Evolutionary conservation across 345 rosid species (phyloP).

Genomic region (Jatropha curcas): DNA sequence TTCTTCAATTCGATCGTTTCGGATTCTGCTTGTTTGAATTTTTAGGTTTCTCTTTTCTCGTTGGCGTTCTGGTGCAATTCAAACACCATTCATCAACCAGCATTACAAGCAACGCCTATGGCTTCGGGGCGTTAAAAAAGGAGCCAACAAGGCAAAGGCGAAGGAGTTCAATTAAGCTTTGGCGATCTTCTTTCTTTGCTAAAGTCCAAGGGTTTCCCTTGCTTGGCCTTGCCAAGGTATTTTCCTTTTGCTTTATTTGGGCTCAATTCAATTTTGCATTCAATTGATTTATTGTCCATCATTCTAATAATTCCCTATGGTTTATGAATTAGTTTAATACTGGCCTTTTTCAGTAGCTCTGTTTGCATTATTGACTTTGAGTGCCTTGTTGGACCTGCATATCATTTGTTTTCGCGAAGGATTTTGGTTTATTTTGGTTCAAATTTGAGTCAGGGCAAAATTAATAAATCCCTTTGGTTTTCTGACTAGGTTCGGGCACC

Average conservation of each 20-base stretch:
- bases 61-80: not conserved
- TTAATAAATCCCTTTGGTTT: no score
- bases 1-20: slow-evolving; percentile 11
- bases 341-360: slow-evolving; percentile 3
- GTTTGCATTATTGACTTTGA: not conserved
- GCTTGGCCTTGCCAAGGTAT: slow-evolving; percentile 98
- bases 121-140: slow-evolving; percentile 80
- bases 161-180: slow-evolving; percentile 64
- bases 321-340: not conserved
- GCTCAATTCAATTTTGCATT: not conserved
- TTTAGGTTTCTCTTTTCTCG: not conserved
- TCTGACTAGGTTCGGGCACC: no score
- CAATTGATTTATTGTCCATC: no score
- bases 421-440: not conserved
- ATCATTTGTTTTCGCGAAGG: not conserved
- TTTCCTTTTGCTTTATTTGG: not conserved
- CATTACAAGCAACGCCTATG: slow-evolving; percentile 37
- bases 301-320: no score
- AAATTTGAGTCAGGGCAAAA: not conserved
- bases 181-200: slow-evolving; percentile 99
- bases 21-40: not conserved
- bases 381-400: not conserved
- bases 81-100: not conserved
- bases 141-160: slow-evolving; percentile 56
- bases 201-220: slow-evolving; percentile 95